These are phyloP conservation scores for Diplodia mutila DNA, from an alignment of 2,329 filamentous ascomycete genomes.

Conservation along the genomic window DNA sequence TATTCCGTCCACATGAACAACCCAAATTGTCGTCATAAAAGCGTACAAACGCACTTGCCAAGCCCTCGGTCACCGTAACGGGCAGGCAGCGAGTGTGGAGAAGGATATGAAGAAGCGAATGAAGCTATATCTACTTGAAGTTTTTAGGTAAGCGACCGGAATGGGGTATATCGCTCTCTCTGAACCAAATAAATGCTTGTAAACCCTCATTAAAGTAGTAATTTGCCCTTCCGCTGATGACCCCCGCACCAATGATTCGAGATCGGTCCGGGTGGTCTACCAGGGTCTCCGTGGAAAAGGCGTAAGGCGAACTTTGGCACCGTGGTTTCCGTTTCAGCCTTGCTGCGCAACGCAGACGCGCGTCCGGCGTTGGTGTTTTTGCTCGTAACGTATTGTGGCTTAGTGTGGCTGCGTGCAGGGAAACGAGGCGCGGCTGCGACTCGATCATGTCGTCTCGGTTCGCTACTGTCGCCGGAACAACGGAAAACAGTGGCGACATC, in stretches of 20 bases:
- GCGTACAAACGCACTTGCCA: not conserved
- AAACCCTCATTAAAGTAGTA: constrained; percentile 23
- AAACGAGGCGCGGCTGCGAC: not conserved
- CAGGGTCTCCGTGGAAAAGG: constrained; percentile 11
- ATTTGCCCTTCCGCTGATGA: not conserved
- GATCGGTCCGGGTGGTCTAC: constrained; percentile 15
- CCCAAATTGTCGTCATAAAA: not conserved
- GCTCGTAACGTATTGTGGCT: constrained; percentile 10
- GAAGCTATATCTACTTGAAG: constrained; percentile 19
- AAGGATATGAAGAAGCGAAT: constrained; percentile 15
- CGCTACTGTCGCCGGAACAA: constrained; percentile 9
- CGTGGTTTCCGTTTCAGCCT: constrained; percentile 3
- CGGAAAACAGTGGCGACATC: constrained; percentile 7
- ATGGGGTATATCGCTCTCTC: constrained; percentile 24
- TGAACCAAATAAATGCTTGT: constrained; percentile 15
- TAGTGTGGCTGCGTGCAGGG: constrained; percentile 5
- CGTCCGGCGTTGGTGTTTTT: not conserved
- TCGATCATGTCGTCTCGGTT: not conserved
- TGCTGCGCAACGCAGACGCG: not conserved
- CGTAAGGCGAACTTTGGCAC: constrained; percentile 10
- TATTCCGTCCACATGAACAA: not conserved
- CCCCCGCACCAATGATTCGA: constrained; percentile 9
- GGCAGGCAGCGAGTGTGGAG: constrained; percentile 1
- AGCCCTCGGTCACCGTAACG: constrained; percentile 20
- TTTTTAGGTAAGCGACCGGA: constrained; percentile 22